phyloP scores from a whole-genome alignment of 208 protist genomes.

The Leishmania lainsoni region DNA sequence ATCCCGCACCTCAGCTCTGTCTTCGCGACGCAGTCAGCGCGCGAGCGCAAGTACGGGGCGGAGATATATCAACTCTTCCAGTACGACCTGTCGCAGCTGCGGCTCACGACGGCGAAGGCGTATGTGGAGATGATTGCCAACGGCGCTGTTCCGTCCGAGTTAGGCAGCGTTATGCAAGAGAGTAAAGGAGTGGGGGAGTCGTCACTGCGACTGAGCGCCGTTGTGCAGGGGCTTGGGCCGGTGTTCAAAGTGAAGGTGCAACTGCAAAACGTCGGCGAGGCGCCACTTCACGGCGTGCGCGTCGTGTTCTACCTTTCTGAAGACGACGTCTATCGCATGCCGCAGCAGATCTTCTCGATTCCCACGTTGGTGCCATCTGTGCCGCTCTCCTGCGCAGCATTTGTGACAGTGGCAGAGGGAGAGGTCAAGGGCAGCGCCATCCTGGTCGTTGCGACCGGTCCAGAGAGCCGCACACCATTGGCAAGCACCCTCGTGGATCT shows the following conservation, averaged over 20 bases:
- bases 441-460: slow-evolving; percentile 47
- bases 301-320: slow-evolving; percentile 67
- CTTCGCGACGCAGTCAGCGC: slow-evolving; percentile 94
- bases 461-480: slow-evolving; percentile 37
- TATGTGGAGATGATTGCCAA: slow-evolving; percentile 61
- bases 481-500: slow-evolving; percentile 80
- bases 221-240: slow-evolving; percentile 93
- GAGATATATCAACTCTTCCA: slow-evolving; percentile 94
- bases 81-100: slow-evolving; percentile 90
- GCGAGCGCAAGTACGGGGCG: slow-evolving; percentile 81
- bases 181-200: slow-evolving; percentile 32
- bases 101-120: slow-evolving; percentile 83
- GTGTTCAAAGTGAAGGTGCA: slow-evolving; percentile 86
- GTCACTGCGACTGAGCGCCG: slow-evolving; percentile 41
- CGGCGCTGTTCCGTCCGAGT: slow-evolving; percentile 21
- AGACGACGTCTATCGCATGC: slow-evolving; percentile 58
- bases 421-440: slow-evolving; percentile 67
- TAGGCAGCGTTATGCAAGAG: slow-evolving; percentile 32
- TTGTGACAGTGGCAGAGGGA: slow-evolving; percentile 65
- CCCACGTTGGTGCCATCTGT: slow-evolving; percentile 76
- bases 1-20: slow-evolving; percentile 92
- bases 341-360: slow-evolving; percentile 44
- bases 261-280: slow-evolving; percentile 78
- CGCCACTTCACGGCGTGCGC: slow-evolving; percentile 53
- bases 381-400: slow-evolving; percentile 56